Base-by-base conservation (phyloP, 2,329 filamentous ascomycete genomes). In the Colletotrichum sp. region DNA sequence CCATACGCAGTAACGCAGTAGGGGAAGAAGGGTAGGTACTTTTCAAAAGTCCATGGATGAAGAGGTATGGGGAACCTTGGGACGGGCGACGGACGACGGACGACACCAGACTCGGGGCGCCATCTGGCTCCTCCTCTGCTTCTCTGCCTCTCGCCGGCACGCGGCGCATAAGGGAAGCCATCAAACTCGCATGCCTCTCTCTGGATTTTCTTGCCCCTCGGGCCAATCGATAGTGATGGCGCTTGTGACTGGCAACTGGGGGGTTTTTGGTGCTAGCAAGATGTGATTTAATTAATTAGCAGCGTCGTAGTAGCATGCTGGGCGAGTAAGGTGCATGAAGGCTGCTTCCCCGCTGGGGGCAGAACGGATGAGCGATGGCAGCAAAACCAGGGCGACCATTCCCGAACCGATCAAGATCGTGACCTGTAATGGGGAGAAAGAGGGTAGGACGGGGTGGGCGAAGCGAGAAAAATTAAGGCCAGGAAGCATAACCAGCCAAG, bases 101-200 rank as follows among this genome's bases (percentile, higher is more conserved):
- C 34, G 34, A 36, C 15, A 15, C 34, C 48, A 48, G 43, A 34
- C 55, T 48, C 57, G 63, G 70, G 57, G 55, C 63, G 55, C 16
- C 43, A 32, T 64, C 39, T 36, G 57, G 61, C 72, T 61, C 57
- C 43, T 48, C 43, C 43, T 48, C 18, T 48, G 43, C 43, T 10
- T 12, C 69, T 63, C 28, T 57, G 52, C 28, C 12, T 61, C 24
- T 48, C 7, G 21, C 61, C 63, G 69, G 64, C 69, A 68, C 43
- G 69, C 63, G 32, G 52, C 43, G 63, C 73, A 67, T 72, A 15
- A 57, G 69, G 7, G 26, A 59, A 73, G 57, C 73, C 24, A 75
- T 75, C 73, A 75, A 75, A 75, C 57, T 52, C 59, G 63, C 73
- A 63, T 73, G 21, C 69, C 57, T 61, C 57, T 61, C 55, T 30